Evolutionary conservation across 2,329 filamentous ascomycete species (phyloP), one percentile per base, ranked within the genome.

Genomic region (Alternaria hordeiaustralica): DNA sequence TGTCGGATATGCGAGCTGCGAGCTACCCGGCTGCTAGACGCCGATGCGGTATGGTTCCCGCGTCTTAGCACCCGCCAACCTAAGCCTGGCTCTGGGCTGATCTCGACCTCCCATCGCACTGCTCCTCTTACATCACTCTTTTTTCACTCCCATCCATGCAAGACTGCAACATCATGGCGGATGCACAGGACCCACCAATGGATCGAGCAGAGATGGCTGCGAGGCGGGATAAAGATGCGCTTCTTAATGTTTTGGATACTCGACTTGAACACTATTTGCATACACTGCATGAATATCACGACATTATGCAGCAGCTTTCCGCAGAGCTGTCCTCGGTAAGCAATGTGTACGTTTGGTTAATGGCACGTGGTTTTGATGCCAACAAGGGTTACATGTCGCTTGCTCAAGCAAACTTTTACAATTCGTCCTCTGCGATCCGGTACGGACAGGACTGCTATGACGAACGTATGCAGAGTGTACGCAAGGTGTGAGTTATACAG

Each of bases 391-490:
- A 79, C 65, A 72, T 86, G 28, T 79, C 82, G 67, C 83, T 94
- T 44, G 90, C 92, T n/a, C 87, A 91, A 61, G 92, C 92, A 65
- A 93, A 94, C 80, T 94, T 92, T 79, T 83, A 87, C 26, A 88
- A 87, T n/a, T 84, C 88, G 74, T 83, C 87, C 12, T 82, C 87
- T n/a, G 87, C 89, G 30, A 77, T 88, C 65, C 84, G 88, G 45
- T 94, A 91, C 75, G 91, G 91, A 4, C 85, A 84, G 66, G 89
- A 92, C 71, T 86, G 87, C 73, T 95, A 92, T 75, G 91, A 94
- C 77, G 86, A 88, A 67, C 86, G 92, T 50, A 92, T 93, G 88
- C 88, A 88, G 75, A 90, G 90, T 4, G 79, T 78, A 21, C 81
- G 86, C 56, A 78, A 79, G 58, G 69, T 90, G 74, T 78, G 60